Percentiles rank a stretch among this genome's conserved stretches.
These are phyloP conservation scores for Diutina neorugosa DNA, from an alignment of 1,139 yeast species.

Conservation along the genomic window DNA sequence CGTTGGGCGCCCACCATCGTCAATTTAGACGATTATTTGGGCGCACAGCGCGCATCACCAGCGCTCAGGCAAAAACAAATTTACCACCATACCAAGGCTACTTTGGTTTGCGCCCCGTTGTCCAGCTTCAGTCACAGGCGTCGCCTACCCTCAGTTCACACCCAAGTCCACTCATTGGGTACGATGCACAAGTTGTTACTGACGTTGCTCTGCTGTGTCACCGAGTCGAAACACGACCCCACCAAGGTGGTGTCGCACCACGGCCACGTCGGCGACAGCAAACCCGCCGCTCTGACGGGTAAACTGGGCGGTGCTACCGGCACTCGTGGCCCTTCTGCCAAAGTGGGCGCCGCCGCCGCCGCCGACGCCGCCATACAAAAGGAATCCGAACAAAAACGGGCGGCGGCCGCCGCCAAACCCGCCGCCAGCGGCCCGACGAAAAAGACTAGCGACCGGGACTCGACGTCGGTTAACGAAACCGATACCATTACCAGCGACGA, in stretches of 20 bases:
- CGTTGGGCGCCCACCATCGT: not conserved
- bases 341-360: slow-evolving; percentile 3
- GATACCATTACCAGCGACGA: slow-evolving; percentile 31
- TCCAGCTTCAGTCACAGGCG: not conserved
- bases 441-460: slow-evolving; percentile 27
- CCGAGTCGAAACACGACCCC: slow-evolving; percentile 12
- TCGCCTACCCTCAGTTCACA: not conserved
- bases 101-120: not conserved
- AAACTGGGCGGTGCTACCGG: slow-evolving; percentile 6
- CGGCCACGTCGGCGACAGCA: slow-evolving; percentile 5
- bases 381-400: slow-evolving; percentile 1
- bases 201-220: slow-evolving; percentile 32
- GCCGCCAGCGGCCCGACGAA: not conserved
- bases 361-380: not conserved
- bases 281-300: slow-evolving; percentile 8
- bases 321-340: slow-evolving; percentile 4
- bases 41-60: not conserved
- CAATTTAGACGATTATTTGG: not conserved
- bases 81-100: not conserved
- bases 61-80: not conserved
- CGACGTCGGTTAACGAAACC: slow-evolving; percentile 28
- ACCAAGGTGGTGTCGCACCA: slow-evolving; percentile 5
- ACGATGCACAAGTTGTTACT: slow-evolving; percentile 6
- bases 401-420: slow-evolving; percentile 2
- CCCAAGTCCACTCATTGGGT: not conserved